Evolutionary conservation across 2,329 filamentous ascomycete genomes (phyloP).

Genomic region (Fusarium chaquense): DNA sequence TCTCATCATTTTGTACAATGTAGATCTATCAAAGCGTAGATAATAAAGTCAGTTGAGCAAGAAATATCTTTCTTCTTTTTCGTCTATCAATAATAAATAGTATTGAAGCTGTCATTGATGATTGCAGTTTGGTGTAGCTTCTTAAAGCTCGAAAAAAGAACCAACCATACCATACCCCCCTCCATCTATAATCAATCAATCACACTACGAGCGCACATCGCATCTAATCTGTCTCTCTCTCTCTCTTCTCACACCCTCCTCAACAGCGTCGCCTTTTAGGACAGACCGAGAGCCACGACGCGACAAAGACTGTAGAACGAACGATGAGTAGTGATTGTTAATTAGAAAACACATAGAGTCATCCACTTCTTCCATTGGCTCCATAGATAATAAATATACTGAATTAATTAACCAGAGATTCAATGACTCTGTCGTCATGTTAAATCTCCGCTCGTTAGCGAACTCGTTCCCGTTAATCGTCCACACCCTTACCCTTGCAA

Average conservation of each 20-base stretch:
- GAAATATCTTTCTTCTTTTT: not conserved
- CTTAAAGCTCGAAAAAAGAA: not conserved
- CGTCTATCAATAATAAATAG: no score
- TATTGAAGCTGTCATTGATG: not conserved
- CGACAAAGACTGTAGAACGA: not conserved
- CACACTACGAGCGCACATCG: constrained; percentile 9
- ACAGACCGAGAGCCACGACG: constrained; percentile 1
- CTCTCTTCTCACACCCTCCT: constrained; percentile 20
- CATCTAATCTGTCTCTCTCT: constrained; percentile 32
- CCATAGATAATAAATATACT: not conserved
- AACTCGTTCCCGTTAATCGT: constrained; percentile 37
- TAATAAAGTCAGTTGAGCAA: not conserved
- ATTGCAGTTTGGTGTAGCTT: not conserved
- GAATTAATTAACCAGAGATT: not conserved
- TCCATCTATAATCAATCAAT: constrained; percentile 24
- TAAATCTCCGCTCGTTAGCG: constrained; percentile 39
- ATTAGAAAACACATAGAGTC: not conserved
- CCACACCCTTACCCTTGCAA: constrained; percentile 28
- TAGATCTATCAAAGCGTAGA: constrained; percentile 15
- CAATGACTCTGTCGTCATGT: constrained; percentile 17
- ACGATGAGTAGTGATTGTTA: not conserved
- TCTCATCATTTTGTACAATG: constrained; percentile 28
- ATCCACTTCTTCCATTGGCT: constrained; percentile 16
- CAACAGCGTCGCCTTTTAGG: constrained; percentile 10
- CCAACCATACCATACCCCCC: constrained; percentile 13